Evolutionary conservation across 2,329 filamentous ascomycete species (phyloP).

Genomic region (Exophiala sp.): DNA sequence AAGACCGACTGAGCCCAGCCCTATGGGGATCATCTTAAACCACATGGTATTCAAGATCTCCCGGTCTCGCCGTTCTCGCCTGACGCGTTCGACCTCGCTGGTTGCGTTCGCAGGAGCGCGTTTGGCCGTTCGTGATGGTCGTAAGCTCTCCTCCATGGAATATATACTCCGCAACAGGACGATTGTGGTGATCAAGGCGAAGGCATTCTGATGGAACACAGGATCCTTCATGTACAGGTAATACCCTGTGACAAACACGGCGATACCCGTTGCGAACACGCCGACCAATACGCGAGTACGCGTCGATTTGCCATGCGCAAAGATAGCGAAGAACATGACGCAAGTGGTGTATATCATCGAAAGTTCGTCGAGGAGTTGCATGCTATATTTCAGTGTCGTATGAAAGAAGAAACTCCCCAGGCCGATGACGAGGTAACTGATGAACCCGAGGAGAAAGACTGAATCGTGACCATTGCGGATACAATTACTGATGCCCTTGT

Average conservation of each 20-base stretch:
- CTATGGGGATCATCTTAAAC: constrained; percentile 58
- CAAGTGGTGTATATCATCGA: constrained; percentile 61
- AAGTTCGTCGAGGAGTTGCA: constrained; percentile 59
- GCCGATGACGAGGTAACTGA: constrained; percentile 51
- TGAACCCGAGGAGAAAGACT: constrained; percentile 65
- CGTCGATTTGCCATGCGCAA: constrained; percentile 48
- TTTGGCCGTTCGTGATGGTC: constrained; percentile 42
- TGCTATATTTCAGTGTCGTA: constrained; percentile 49
- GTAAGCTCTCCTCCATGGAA: constrained; percentile 66
- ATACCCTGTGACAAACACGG: constrained; percentile 69
- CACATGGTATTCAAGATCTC: too few species aligned
- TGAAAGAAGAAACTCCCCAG: constrained; percentile 52
- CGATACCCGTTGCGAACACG: constrained; percentile 41
- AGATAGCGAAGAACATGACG: constrained; percentile 61
- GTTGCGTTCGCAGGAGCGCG: too few species aligned
- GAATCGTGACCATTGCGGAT: constrained; percentile 56
- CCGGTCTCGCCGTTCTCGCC: too few species aligned
- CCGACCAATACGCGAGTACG: constrained; percentile 58
- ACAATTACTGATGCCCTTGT: constrained; percentile 63
- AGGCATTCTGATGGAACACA: constrained; percentile 74
- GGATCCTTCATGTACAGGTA: constrained; percentile 82
- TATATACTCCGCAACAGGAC: constrained; percentile 71
- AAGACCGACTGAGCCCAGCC: constrained; percentile 65
- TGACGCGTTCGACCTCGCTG: too few species aligned
- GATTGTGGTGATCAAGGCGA: constrained; percentile 65